Conservation (phyloP, 805 yeast species). For the Phaffomyces opuntiae region DNA sequence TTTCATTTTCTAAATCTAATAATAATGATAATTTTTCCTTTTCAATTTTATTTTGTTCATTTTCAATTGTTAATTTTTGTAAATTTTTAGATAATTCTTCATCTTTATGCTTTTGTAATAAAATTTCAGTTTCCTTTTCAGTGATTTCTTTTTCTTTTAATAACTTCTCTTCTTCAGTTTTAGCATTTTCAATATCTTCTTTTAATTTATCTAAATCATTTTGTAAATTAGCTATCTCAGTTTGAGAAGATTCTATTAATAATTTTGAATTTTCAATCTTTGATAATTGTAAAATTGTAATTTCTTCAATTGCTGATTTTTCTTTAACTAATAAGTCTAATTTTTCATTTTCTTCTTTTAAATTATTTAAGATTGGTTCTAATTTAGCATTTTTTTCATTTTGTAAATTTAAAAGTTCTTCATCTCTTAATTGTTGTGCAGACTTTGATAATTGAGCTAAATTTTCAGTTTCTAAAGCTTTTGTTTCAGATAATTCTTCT, state of each 20-base stretch:
- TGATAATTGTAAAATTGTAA: constrained; percentile 35
- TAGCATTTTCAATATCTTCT: constrained; percentile 24
- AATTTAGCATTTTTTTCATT: constrained; percentile 46
- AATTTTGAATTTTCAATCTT: constrained; percentile 37
- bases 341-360: constrained; percentile 41
- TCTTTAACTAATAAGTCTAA: constrained; percentile 44
- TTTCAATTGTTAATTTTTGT: constrained; percentile 32
- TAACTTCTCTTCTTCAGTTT: constrained; percentile 25
- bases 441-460: constrained; percentile 25
- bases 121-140: constrained; percentile 25
- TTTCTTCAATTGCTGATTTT: constrained; percentile 40
- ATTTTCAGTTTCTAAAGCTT: constrained; percentile 23
- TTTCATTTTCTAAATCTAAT: constrained; percentile 30
- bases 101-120: constrained; percentile 29
- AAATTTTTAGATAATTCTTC: constrained; percentile 30
- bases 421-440: constrained; percentile 40
- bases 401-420: constrained; percentile 35
- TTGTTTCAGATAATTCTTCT: constrained; percentile 23
- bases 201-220: constrained; percentile 28
- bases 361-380: constrained; percentile 48
- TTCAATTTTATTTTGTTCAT: constrained; percentile 30
- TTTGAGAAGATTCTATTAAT: constrained; percentile 36
- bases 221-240: constrained; percentile 33
- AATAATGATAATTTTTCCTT: constrained; percentile 29
- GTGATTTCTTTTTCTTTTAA: constrained; percentile 26